Base-by-base conservation (phyloP, 2,329 filamentous ascomycete species). In the Penicillium vulpinum region DNA sequence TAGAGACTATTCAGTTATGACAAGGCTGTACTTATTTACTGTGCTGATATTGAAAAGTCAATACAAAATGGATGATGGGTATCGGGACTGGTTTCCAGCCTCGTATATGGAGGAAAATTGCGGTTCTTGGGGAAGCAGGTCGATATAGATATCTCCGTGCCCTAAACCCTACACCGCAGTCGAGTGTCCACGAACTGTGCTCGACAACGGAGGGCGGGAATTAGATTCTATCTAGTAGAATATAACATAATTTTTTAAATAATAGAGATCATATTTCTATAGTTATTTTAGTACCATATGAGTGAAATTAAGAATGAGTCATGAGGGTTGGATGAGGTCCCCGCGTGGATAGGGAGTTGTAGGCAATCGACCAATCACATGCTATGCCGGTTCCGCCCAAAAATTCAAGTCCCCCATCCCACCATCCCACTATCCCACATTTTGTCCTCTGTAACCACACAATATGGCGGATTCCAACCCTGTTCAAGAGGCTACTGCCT, bases 401-500 rank as follows among this genome's bases (percentile, higher is more conserved):
- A 72, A 71, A 68, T 72, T 70, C 61, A 41, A 49, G 59, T 60
- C 55, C 58, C 60, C 60, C 58, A 58, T 67, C 44, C 44, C 44
- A 46, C 44, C 48, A 61, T 67, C 62, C 66, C 65, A 67, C 63
- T 59, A 66, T 57, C 57, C 52, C 58, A 62, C 57, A 58, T 54
- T 54, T 57, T 56, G 52, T 48, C 55, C 41, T 51, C 41, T 40
- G 22, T 51, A 54, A 55, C 53, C 56, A 58, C n/a, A 51, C 67
- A 73, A 62, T 51, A 77, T 77, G 75, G 63, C 74, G 62, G 74
- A 76, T 65, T 64, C 74, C 38, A 75, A 74, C 66, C 61, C 71
- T 58, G 72, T 75, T 56, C 68, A 75, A 59, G 74, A 78, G 63
- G 80, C 82, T 62, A 74, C 78, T 63, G 75, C 71, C 62, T 76